These are phyloP conservation scores for Podochytrium sp. DNA, from an alignment of 192 early-diverging fungal genomes.

Conservation along the genomic window DNA sequence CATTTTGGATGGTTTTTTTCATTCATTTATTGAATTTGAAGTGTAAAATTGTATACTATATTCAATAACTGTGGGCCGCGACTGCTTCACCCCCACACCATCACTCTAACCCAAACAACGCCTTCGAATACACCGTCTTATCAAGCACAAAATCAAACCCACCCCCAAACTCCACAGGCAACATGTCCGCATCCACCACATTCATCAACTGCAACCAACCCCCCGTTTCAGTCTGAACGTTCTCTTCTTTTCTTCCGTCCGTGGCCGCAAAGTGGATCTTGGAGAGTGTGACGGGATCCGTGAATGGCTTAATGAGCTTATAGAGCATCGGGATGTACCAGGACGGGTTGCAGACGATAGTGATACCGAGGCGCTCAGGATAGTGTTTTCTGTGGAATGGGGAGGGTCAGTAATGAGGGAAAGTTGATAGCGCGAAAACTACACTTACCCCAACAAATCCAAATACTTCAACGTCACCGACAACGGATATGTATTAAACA, in stretches of 20 bases:
- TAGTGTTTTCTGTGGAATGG: slow-evolving; percentile 1
- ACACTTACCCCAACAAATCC: slow-evolving; percentile 58
- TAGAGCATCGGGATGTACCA: slow-evolving; percentile 85
- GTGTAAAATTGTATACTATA: too few relatives aligned
- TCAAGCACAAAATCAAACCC: slow-evolving; percentile 66
- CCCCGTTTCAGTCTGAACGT: slow-evolving; percentile 1
- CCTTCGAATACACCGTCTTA: slow-evolving; percentile 70
- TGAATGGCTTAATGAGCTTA: slow-evolving; percentile 76
- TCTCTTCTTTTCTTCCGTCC: background rate
- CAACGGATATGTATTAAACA: slow-evolving; percentile 65
- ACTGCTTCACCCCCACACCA: too few relatives aligned
- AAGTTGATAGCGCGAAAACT: too few relatives aligned
- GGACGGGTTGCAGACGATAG: slow-evolving; percentile 70
- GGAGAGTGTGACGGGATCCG: slow-evolving; percentile 84
- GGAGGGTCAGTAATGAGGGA: background rate
- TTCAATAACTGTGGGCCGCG: too few relatives aligned
- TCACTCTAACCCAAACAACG: too few relatives aligned
- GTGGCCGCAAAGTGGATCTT: slow-evolving; percentile 63
- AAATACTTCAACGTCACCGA: slow-evolving; percentile 57
- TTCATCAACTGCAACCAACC: slow-evolving; percentile 57
- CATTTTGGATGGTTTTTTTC: too few relatives aligned
- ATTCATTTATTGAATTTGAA: too few relatives aligned
- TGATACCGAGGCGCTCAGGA: slow-evolving; percentile 33
- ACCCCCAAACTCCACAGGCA: slow-evolving; percentile 77
- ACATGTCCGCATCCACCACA: slow-evolving; percentile 52